These are phyloP conservation scores for Xylaria longipes DNA, from an alignment of 495 filamentous ascomycete genomes.

Conservation along the genomic window DNA sequence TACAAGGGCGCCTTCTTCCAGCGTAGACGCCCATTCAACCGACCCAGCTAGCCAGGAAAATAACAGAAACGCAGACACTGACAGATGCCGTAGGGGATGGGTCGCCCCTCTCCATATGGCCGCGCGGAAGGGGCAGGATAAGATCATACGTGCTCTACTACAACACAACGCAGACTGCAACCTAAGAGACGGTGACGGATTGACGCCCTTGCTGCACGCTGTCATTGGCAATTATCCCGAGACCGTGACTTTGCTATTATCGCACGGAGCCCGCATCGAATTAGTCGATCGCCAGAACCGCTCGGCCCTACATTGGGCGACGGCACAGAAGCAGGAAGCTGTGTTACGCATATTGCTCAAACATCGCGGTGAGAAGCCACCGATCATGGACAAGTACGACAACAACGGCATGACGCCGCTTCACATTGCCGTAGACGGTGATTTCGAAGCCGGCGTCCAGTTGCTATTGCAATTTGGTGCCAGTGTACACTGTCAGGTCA, in stretches of 20 bases:
- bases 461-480: constrained; percentile 13
- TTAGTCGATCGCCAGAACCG: neutral
- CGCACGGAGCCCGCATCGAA: constrained; percentile 29
- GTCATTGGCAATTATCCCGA: constrained; percentile 26
- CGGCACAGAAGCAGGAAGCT: neutral
- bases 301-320: neutral
- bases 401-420: neutral
- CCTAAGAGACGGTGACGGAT: constrained; percentile 36
- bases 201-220: constrained; percentile 36
- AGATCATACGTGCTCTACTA: constrained; percentile 31
- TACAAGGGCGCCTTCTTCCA: neutral
- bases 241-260: constrained; percentile 27
- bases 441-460: constrained; percentile 1
- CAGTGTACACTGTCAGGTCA: neutral
- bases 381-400: neutral
- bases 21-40: neutral
- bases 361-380: neutral
- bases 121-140: constrained; percentile 32
- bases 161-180: constrained; percentile 35
- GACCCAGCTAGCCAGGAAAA: neutral
- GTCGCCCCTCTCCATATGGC: constrained; percentile 35
- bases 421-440: neutral
- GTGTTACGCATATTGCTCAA: neutral
- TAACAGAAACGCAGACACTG: neutral
- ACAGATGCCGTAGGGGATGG: neutral